phyloP scores from a whole-genome alignment of 1,284 basidiomycete genomes.

The Fistulinella cinereoalba region DNA sequence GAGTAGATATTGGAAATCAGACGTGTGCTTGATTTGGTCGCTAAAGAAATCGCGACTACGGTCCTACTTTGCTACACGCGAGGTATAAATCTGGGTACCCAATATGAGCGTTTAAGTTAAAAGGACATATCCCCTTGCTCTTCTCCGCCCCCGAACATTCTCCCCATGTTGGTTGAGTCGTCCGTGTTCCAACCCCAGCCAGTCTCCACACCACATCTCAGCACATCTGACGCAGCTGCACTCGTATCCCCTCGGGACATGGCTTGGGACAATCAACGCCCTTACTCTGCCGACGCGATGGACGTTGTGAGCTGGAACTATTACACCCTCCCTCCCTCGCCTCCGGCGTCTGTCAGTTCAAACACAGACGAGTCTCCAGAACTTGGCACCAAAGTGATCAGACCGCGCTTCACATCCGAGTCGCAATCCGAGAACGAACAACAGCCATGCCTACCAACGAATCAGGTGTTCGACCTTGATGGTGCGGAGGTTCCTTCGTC shows the following conservation, averaged over 20 bases:
- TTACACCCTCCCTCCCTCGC: slow-evolving; percentile 50
- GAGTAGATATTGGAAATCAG: slow-evolving; percentile 34
- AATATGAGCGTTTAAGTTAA: slow-evolving; percentile 21
- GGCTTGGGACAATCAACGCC: slow-evolving; percentile 45
- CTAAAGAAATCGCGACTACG: slow-evolving; percentile 22
- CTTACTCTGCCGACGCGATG: slow-evolving; percentile 38
- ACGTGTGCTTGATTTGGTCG: slow-evolving; percentile 35
- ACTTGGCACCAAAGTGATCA: slow-evolving; percentile 47
- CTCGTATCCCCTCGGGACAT: slow-evolving; percentile 44
- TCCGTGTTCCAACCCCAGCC: slow-evolving; percentile 37
- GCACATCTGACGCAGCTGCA: slow-evolving; percentile 48
- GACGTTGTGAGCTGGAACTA: slow-evolving; percentile 47
- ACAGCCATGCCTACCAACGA: slow-evolving; percentile 61
- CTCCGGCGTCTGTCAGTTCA: slow-evolving; percentile 48
- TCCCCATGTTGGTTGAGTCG: slow-evolving; percentile 13
- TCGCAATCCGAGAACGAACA: slow-evolving; percentile 42
- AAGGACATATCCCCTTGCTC: slow-evolving; percentile 18
- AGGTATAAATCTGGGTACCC: slow-evolving; percentile 31
- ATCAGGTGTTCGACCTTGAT: slow-evolving; percentile 66
- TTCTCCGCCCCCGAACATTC: slow-evolving; percentile 7
- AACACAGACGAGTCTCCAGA: slow-evolving; percentile 46
- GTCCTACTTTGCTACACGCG: slow-evolving; percentile 29
- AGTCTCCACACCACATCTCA: slow-evolving; percentile 54
- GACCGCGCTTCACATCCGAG: slow-evolving; percentile 47
- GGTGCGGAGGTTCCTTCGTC: slow-evolving; percentile 31